Evolutionary conservation across 2,329 filamentous ascomycete genomes (phyloP).

Genomic region (Chalara sp.): DNA sequence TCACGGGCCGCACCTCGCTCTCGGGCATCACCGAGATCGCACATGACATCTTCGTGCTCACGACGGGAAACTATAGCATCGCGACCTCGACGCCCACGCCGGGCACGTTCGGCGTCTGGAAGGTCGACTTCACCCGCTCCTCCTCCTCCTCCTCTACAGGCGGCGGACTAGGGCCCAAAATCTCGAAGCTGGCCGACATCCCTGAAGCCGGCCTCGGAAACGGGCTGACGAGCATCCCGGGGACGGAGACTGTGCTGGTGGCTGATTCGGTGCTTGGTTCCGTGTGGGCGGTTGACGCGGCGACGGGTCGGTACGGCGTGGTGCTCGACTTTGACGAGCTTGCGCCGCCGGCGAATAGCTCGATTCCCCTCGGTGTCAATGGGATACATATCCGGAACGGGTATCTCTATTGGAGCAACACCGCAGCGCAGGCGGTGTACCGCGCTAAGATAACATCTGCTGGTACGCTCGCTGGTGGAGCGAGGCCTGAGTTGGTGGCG

Average conservation of each 20-base stretch:
- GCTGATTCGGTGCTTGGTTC: conserved; percentile 22
- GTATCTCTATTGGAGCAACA: conserved; percentile 8
- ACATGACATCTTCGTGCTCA: conserved; percentile 16
- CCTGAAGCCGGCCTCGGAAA: background rate
- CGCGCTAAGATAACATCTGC: conserved; percentile 2
- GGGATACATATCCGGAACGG: conserved; percentile 3
- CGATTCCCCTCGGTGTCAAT: conserved; percentile 1
- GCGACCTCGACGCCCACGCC: background rate
- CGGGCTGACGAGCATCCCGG: background rate
- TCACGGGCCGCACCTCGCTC: conserved; percentile 15
- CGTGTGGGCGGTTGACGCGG: conserved; percentile 22
- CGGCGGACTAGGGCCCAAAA: background rate
- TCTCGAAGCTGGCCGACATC: conserved; percentile 2
- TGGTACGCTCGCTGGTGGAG: background rate
- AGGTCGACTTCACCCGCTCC: conserved; percentile 3
- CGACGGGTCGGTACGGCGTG: conserved; percentile 12
- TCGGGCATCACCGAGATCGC: conserved; percentile 29
- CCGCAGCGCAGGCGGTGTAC: background rate
- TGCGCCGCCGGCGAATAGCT: conserved; percentile 3
- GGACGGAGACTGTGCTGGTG: conserved; percentile 7
- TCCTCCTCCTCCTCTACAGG: background rate
- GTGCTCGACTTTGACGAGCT: conserved; percentile 20
- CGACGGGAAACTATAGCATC: background rate
- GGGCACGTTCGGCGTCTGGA: conserved; percentile 1
- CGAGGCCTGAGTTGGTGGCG: background rate